Conservation (phyloP, 2,329 filamentous ascomycete genomes). For the Ophiostoma sp. region DNA sequence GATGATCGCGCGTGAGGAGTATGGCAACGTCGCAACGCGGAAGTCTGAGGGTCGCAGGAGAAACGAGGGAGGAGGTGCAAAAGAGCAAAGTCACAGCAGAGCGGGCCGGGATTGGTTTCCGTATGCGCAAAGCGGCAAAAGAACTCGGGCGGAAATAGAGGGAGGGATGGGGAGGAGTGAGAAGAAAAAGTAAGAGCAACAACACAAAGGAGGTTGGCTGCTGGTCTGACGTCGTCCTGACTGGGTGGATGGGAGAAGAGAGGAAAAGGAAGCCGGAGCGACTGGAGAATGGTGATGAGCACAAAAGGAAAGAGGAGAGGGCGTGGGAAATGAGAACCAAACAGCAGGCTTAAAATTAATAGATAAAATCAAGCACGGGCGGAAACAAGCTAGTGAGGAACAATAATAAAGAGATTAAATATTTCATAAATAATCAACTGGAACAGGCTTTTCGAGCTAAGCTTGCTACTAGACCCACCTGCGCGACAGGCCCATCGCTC, state of each 20-base stretch:
- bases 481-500: background rate
- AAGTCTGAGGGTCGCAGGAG: background rate
- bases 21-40: background rate
- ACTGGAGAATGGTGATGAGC: conserved; percentile 8
- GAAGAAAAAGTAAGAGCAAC: background rate
- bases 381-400: conserved; percentile 2
- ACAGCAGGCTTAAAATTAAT: conserved; percentile 11
- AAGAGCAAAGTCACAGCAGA: background rate
- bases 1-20: background rate
- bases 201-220: background rate
- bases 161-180: background rate
- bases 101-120: background rate
- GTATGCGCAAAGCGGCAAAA: background rate
- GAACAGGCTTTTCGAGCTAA: conserved; percentile 5
- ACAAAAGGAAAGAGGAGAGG: conserved; percentile 14
- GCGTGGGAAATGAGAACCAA: conserved; percentile 20
- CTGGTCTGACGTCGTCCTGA: conserved; percentile 7
- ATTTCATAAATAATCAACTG: background rate
- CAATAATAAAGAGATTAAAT: conserved; percentile 13
- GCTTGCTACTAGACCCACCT: background rate
- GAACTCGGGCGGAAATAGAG: background rate
- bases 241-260: background rate
- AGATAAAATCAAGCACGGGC: conserved; percentile 17
- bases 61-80: background rate
- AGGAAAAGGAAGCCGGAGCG: background rate